Base-by-base conservation (phyloP, 495 filamentous ascomycete genomes). In the Penicillium samsonianum region DNA sequence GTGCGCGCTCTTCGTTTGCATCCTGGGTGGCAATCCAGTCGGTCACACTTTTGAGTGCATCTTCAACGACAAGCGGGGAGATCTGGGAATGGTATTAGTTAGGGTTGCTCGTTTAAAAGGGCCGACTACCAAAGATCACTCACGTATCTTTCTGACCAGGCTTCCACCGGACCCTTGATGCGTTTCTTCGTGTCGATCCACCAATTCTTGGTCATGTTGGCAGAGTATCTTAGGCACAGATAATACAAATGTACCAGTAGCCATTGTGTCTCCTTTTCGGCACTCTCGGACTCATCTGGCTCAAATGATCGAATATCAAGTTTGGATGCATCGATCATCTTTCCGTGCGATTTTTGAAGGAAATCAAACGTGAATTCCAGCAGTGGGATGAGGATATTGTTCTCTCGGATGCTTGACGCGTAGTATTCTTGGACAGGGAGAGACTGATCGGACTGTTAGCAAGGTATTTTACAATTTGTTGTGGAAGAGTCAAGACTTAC, bases 231-330 rank as follows among this genome's bases (percentile, higher is more conserved):
- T 41, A 98, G 80, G 28, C 81, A 82, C 7, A 91, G 83, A 67
- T 90, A 97, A 76, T 90, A 96, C 10, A 98, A 73, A 65, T 98
- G 90, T 12, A 90, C 81, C 2, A 96, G 77, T 9, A 97, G 82
- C 88, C 87, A 92, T 60, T 92, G 82, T 55, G 86, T 87, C 61
- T 90, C 87, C 49, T 80, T 82, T 57, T 90, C 85, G 3, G 82
- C 72, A 10, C 72, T 74, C 47, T 89, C 85, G 0, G 80, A 78
- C 23, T 78, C 73, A 45, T 82, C 81, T 1, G 82, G 77, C 48
- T 83, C 78, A 65, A 92, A 96, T 8, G 75, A 69, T n/a, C 76
- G 81, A 60, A 97, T 85, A 33, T 89, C 80, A 26, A 90, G 78
- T 52, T 76, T 80, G 3, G 84, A 86, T 22, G 83, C 80, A 63